Base-by-base conservation (phyloP, 345 rosid species). In the Boechera stricta region DNA sequence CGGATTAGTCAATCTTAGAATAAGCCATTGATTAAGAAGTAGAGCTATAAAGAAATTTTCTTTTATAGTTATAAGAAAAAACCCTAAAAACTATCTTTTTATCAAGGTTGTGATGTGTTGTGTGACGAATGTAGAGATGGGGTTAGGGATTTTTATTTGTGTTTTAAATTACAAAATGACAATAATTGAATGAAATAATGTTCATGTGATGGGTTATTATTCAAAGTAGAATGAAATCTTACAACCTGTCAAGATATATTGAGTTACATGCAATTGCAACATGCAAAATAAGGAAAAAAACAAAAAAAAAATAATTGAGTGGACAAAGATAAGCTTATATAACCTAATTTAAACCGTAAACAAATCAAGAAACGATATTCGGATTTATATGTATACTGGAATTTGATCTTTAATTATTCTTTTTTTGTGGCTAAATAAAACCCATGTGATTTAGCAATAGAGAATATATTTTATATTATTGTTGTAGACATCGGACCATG, bases 161-260 rank as follows among this genome's bases (percentile, higher is more conserved):
- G 9, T 60, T 55, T 55, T 29, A 24, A 29, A 29, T 12, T 38
- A 63, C 12, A 42, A 7, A 63, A 28, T 28, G 53, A 64, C 68
- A 64, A n/a, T 52, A 42, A 64, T 4, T 26, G 47, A 9, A 5
- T 44, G 41, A 11, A 26, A 63, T 39, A 39, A 63, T 41, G 21
- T 45, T n/a, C 39, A 29, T 64, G 41, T 64, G 41, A 64, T 11
- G 36, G 7, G 15, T 21, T 44, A 29, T 64, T 15, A 7, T 13
- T 28, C 8, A 15, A 63, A 15, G 35, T 44, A 64, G 26, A 28
- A 64, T 13, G 4, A 15, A 24, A 64, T 64, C 69, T 45, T 29
- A 45, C 67, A 61, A 64, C 26, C 54, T 64, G 53, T 44, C 68
- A 44, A 44, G 6, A 44, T 13, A 4, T 64, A 3, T 64, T 26